Base-by-base conservation (phyloP, 2,329 filamentous ascomycete genomes). In the Apiospora hydei region DNA sequence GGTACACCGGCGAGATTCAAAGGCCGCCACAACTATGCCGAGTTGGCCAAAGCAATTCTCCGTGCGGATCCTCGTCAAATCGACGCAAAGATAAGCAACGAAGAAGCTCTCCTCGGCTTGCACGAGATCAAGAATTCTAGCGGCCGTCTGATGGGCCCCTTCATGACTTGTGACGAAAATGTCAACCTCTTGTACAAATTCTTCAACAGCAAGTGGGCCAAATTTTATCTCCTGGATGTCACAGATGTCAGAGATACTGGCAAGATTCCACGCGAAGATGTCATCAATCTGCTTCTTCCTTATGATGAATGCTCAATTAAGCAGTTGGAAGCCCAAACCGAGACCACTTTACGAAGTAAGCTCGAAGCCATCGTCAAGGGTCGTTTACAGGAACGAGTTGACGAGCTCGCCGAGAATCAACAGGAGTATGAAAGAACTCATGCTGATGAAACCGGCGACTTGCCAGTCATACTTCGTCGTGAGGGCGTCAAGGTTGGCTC, bases 1-100 rank as follows among this genome's bases (percentile, higher is more conserved):
- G 70, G 72, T 67, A 34, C 21, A 21, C 41, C 70, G 30, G n/a
- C 67, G 21, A 10, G 14, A 3, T 71, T 67, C 47, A 38, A 69
- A 5, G 67, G 69, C 14, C 47, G 38, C 14, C 10, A 69, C 38
- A 57, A 43, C 30, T 72, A 71, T 34, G 18, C 43, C 11, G 57
- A 64, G 34, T 41, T 64, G 10, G 57, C 53, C 53, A 46, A 67
- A 34, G 69, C 64, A 49, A n/a, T 66, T 24, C 34, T 64, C 2
- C 11, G 18, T 38, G 57, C 18, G 34, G 21, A 64, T 6, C 18
- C 11, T n/a, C 18, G n/a, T 4, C 18, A 64, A 6, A 64, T 64
- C n/a, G 21, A 41, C 57, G 11, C 18, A 11, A 11, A 21, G 4
- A n/a, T 64, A 30, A n/a, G 18, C 30, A n/a, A 18, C 3, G 38